Evolutionary conservation across 495 filamentous ascomycete genomes (phyloP).

Genomic region (Hapsidospora chrysogenum): DNA sequence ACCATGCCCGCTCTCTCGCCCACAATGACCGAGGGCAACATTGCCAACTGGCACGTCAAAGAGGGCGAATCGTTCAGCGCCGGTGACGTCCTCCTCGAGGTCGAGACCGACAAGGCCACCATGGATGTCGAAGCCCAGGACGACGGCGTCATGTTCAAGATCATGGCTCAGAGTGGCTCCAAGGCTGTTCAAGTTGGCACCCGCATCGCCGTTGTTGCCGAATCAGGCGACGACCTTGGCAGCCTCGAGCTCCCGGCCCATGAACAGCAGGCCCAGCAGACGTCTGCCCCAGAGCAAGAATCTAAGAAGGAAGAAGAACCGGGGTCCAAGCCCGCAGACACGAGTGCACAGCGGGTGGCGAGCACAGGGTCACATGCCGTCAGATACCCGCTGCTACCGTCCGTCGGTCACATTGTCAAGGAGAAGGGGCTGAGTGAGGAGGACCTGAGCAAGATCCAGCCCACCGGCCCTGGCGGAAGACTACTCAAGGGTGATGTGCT

Average conservation of each 20-base stretch:
- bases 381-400: constrained; percentile 70
- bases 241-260: constrained; percentile 52
- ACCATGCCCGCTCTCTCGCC: constrained; percentile 78
- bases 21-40: constrained; percentile 78
- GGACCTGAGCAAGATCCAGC: constrained; percentile 61
- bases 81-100: constrained; percentile 69
- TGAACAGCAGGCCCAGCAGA: constrained; percentile 17
- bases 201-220: constrained; percentile 62
- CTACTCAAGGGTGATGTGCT: constrained; percentile 92
- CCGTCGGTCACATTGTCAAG: constrained; percentile 66
- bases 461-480: constrained; percentile 76
- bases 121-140: constrained; percentile 88
- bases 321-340: constrained; percentile 6
- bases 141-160: constrained; percentile 64
- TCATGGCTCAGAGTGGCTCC: constrained; percentile 49
- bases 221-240: constrained; percentile 55
- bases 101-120: constrained; percentile 77
- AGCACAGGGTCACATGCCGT: constrained; percentile 29
- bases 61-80: constrained; percentile 62
- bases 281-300: constrained; percentile 2
- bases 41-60: constrained; percentile 58
- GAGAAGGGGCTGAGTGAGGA: constrained; percentile 54
- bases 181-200: constrained; percentile 56
- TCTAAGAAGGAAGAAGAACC: constrained; percentile 4
- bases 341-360: constrained; percentile 7